Conservation (phyloP, 768 basidiomycete species). For the Mycena leptocephala region DNA sequence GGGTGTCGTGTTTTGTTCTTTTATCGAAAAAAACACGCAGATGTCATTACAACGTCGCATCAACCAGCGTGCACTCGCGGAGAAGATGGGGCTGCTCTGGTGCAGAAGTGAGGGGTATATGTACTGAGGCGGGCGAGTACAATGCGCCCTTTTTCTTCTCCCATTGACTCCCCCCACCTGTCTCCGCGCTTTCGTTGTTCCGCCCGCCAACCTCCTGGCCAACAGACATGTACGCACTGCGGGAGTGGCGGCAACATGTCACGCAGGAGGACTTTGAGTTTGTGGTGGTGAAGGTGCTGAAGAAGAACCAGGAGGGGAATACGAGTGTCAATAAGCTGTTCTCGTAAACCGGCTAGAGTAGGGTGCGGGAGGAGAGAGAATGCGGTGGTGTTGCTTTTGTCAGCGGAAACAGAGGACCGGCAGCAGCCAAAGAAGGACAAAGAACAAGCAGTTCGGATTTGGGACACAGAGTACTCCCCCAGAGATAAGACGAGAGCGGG, state of each 20-base stretch:
- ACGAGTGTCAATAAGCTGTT: conserved; percentile 96
- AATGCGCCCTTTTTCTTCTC: conserved; percentile 17
- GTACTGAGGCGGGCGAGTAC: conserved; percentile 95
- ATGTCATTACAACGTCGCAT: conserved; percentile 99
- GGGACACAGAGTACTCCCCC: too few species aligned
- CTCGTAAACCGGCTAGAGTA: too few species aligned
- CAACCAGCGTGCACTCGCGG: conserved; percentile 94
- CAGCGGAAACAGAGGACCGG: too few species aligned
- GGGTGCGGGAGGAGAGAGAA: too few species aligned
- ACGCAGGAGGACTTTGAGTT: conserved; percentile 99
- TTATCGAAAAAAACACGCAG: conserved; percentile 55
- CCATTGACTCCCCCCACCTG: too few species aligned
- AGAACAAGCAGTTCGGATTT: too few species aligned
- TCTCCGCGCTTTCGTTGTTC: too few species aligned
- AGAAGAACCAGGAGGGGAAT: conserved; percentile 97
- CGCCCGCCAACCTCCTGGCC: not conserved
- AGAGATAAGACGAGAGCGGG: too few species aligned
- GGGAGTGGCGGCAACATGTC: conserved; percentile 96
- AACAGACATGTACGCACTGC: conserved; percentile 94
- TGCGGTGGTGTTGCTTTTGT: too few species aligned
- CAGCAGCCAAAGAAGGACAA: too few species aligned
- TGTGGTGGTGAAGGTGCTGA: conserved; percentile 96
- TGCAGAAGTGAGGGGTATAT: conserved; percentile 97
- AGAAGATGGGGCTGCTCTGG: conserved; percentile 99
- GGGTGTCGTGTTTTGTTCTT: conserved; percentile 47